Conservation (phyloP, 1,139 yeast genomes). For the Saccharomyces hybrid region DNA sequence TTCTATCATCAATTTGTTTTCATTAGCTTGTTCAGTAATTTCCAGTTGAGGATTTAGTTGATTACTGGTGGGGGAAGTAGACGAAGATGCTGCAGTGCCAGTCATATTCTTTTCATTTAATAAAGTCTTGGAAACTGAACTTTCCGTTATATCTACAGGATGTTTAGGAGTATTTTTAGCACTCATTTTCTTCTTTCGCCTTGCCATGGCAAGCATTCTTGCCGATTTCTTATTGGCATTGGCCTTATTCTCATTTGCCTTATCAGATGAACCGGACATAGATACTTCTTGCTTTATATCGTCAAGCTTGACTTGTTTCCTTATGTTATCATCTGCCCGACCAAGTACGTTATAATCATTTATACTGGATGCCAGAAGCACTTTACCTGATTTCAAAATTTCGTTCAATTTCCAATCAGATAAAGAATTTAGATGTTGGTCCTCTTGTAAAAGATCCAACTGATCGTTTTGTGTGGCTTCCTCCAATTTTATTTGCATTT, state of each 20-base stretch:
- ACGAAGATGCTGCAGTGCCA: slow-evolving; percentile 16
- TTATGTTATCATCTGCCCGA: slow-evolving; percentile 31
- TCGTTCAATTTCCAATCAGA: slow-evolving; percentile 56
- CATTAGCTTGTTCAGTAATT: slow-evolving; percentile 73
- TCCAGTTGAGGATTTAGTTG: slow-evolving; percentile 30
- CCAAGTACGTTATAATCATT: slow-evolving; percentile 34
- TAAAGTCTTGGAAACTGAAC: slow-evolving; percentile 61
- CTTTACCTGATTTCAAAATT: slow-evolving; percentile 61
- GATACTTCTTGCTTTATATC: slow-evolving; percentile 10
- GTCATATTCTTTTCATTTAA: slow-evolving; percentile 8
- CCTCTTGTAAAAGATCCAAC: slow-evolving; percentile 40
- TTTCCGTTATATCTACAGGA: slow-evolving; percentile 71
- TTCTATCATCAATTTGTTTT: slow-evolving; percentile 78
- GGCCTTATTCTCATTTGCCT: slow-evolving; percentile 12
- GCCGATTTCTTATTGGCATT: slow-evolving; percentile 47
- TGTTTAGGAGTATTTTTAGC: slow-evolving; percentile 55
- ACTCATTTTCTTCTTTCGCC: slow-evolving; percentile 77
- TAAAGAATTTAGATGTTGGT: slow-evolving; percentile 48
- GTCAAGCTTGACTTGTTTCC: neutral
- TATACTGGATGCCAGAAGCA: slow-evolving; percentile 66
- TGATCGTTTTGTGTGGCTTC: slow-evolving; percentile 30
- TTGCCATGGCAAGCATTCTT: slow-evolving; percentile 87
- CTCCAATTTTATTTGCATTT: slow-evolving; percentile 34
- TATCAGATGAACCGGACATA: slow-evolving; percentile 14
- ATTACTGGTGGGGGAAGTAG: slow-evolving; percentile 1